A percentile compares a stretch with the other conserved stretches of the same genome.
Evolutionary conservation across 2,329 filamentous ascomycete species (phyloP).

Genomic region (Domatiomyces globalis): DNA sequence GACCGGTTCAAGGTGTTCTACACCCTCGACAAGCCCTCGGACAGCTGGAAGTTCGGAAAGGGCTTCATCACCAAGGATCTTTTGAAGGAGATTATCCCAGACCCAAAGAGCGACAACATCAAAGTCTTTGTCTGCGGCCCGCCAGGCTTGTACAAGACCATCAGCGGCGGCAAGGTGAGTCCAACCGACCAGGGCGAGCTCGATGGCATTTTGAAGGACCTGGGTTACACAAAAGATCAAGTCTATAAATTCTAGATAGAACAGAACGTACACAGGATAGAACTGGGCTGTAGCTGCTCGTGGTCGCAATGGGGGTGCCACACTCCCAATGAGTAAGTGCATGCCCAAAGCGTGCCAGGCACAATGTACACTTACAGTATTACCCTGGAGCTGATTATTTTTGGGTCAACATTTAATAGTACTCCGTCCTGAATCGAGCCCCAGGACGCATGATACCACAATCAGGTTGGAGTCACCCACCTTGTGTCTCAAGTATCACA

Average conservation of each 20-base stretch:
- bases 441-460: no score
- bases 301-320: no score
- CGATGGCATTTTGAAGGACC: slow-evolving; percentile 62
- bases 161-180: slow-evolving; percentile 79
- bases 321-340: no score
- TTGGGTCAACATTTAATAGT: no score
- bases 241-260: slow-evolving; percentile 75
- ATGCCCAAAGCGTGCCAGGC: no score
- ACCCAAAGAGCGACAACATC: slow-evolving; percentile 80
- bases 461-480: no score
- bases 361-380: no score
- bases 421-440: no score
- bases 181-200: slow-evolving; percentile 92
- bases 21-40: slow-evolving; percentile 69
- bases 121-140: slow-evolving; percentile 96
- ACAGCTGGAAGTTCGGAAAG: slow-evolving; percentile 61
- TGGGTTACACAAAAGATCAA: slow-evolving; percentile 76
- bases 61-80: slow-evolving; percentile 83
- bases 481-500: no score
- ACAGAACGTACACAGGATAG: no score
- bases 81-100: slow-evolving; percentile 84
- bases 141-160: slow-evolving; percentile 81
- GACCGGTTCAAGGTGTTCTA: slow-evolving; percentile 94
- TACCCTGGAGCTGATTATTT: no score
- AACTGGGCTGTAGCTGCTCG: neutral